phyloP scores from a whole-genome alignment of 192 early-diverging fungal genomes.

The Geranomyces variabilis region DNA sequence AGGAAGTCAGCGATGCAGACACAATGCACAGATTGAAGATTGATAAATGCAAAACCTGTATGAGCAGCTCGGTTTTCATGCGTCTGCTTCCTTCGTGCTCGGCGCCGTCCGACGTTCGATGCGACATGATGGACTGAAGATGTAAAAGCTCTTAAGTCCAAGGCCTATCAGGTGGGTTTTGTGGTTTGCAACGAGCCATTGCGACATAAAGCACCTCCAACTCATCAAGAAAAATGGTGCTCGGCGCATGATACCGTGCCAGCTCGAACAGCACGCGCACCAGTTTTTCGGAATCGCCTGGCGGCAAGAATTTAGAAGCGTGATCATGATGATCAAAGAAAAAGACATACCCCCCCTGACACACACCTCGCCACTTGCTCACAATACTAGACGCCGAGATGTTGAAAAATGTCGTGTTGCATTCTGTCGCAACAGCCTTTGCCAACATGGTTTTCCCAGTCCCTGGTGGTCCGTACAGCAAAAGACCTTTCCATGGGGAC shows the following conservation, averaged over 20 bases:
- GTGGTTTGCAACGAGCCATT: too few species aligned
- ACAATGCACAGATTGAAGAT: background rate
- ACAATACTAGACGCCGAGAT: slow-evolving; percentile 59
- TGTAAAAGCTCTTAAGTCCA: too few species aligned
- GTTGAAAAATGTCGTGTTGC: slow-evolving; percentile 64
- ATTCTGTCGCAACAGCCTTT: slow-evolving; percentile 64
- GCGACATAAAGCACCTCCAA: slow-evolving; percentile 56
- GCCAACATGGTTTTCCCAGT: slow-evolving; percentile 62
- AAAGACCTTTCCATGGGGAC: slow-evolving; percentile 59
- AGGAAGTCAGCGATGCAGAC: background rate
- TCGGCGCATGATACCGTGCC: slow-evolving; percentile 58
- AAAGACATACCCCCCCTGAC: background rate
- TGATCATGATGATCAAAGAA: too few species aligned
- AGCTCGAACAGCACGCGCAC: slow-evolving; percentile 60
- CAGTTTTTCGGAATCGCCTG: slow-evolving; percentile 59
- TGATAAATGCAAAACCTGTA: slow-evolving; percentile 38
- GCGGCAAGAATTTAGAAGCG: background rate
- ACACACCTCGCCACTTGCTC: slow-evolving; percentile 56
- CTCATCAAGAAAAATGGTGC: slow-evolving; percentile 64
- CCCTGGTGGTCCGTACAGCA: slow-evolving; percentile 62
- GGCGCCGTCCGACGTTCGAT: slow-evolving; percentile 49
- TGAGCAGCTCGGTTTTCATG: slow-evolving; percentile 67
- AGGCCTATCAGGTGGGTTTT: too few species aligned
- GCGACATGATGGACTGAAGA: slow-evolving; percentile 54
- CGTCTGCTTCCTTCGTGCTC: slow-evolving; percentile 61